Evolutionary conservation across 257 asterid genomes (phyloP).

Genomic region (Buddleja alternifolia): DNA sequence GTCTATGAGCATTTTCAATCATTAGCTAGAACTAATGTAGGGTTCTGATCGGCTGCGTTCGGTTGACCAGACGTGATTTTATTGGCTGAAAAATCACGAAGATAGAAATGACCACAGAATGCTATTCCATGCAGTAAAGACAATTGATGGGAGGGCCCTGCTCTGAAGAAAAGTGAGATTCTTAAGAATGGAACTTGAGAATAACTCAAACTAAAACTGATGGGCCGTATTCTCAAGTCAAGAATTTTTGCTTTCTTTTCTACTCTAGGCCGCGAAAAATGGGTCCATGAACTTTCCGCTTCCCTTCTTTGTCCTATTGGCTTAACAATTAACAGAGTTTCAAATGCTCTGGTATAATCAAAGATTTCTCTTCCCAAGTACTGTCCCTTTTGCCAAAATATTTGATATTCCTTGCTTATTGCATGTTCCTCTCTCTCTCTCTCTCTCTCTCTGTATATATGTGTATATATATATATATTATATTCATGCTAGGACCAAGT

Average conservation of each 20-base stretch:
- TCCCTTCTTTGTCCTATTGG: neutral
- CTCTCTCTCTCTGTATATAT: too few relatives aligned
- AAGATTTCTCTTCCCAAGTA: too few relatives aligned
- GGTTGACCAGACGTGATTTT: conserved; percentile 26
- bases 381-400: too few relatives aligned
- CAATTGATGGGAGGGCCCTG: conserved; percentile 14
- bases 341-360: too few relatives aligned
- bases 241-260: conserved; percentile 47
- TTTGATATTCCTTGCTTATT: too few relatives aligned
- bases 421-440: too few relatives aligned
- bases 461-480: too few relatives aligned
- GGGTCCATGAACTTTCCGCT: conserved; percentile 38
- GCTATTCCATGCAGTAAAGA: conserved; percentile 37
- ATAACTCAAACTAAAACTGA: conserved; percentile 45
- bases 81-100: conserved; percentile 4
- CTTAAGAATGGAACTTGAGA: conserved; percentile 50
- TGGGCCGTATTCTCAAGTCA: conserved; percentile 53
- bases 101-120: conserved; percentile 53
- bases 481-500: too few relatives aligned
- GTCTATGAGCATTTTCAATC: conserved; percentile 27
- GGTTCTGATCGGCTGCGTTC: neutral
- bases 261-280: conserved; percentile 54
- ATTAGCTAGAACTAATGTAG: conserved; percentile 30
- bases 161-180: conserved; percentile 42
- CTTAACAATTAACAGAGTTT: too few relatives aligned